These are phyloP conservation scores for Fusarium sp. DNA, from an alignment of 2,329 filamentous ascomycete species.

Conservation along the genomic window DNA sequence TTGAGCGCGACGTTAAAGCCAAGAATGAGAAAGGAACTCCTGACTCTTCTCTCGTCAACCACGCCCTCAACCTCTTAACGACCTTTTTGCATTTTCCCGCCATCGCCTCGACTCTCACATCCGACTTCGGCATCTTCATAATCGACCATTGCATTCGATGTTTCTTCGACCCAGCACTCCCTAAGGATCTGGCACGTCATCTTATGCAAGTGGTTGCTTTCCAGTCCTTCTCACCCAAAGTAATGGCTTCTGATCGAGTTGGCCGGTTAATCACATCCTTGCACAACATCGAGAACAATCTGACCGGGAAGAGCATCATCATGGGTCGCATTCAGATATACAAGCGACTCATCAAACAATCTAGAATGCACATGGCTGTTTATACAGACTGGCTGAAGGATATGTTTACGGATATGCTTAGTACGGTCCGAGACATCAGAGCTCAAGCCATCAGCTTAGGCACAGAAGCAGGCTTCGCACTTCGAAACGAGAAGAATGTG, in stretches of 20 bases:
- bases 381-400: constrained; percentile 85
- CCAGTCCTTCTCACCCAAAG: constrained; percentile 79
- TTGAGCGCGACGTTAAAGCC: constrained; percentile 80
- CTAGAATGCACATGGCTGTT: constrained; percentile 74
- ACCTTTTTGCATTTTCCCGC: constrained; percentile 80
- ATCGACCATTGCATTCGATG: constrained; percentile 82
- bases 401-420: constrained; percentile 84
- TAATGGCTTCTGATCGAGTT: constrained; percentile 78
- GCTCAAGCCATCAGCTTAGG: constrained; percentile 79
- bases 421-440: constrained; percentile 80
- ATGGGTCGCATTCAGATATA: constrained; percentile 84
- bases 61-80: constrained; percentile 80
- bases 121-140: constrained; percentile 83
- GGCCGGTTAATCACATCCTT: constrained; percentile 77
- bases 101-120: constrained; percentile 76
- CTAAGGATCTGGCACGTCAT: constrained; percentile 82
- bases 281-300: constrained; percentile 76
- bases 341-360: constrained; percentile 78
- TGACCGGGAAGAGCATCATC: constrained; percentile 84
- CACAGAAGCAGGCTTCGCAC: constrained; percentile 72
- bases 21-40: constrained; percentile 65
- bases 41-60: constrained; percentile 78
- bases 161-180: constrained; percentile 73
- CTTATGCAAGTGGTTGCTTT: constrained; percentile 83
- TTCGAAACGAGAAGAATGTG: constrained; percentile 76